Evolutionary conservation across 768 basidiomycete genomes (phyloP), one percentile per base, ranked within the genome.

Genomic region (Leccinum ochraceum): DNA sequence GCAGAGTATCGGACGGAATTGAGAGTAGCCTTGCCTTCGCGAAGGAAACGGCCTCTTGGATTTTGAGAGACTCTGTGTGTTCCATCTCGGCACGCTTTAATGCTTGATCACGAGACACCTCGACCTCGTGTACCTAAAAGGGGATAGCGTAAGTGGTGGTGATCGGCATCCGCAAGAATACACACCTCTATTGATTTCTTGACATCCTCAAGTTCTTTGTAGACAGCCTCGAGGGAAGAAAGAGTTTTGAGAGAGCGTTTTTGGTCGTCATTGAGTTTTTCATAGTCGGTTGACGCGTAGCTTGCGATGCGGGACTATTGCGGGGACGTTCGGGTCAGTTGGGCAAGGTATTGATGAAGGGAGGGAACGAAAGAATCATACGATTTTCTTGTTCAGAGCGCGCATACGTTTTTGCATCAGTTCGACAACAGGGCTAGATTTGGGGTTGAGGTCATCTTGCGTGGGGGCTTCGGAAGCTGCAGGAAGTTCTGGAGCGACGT

Each of bases 181-280:
- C 94, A 37, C 42, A 94, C 94, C 84, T 96, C 92, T 62, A 95
- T 81, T 46, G 82, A 85, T 72, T 90, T 94, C 74, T 89, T 90
- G 49, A 94, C 83, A 59, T 95, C 94, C 26, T 84, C 86, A 14
- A 96, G 76, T 67, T 95, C 94, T 68, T 91, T 92, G 65, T 87
- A 83, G 44, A 87, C 79, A 10, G 87, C 90, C 68, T 95, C 93
- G 22, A 95, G 78, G 6, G 81, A 79, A 10, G 94, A 83, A 49
- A 96, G 84, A 17, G 83, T 86, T 64, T 85, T 89, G 56, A 95
- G 67, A 2, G 83, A 79, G 36, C 87, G 85, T 64, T 82, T 89
- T 76, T 97, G 94, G 74, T 96, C 95, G 46, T 94, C 91, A 63
- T 96, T 92, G 57, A 95, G 83, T 68, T 89, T 88, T 57, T 87